These are phyloP conservation scores for Corchorus capsularis DNA, from an alignment of 345 rosid species.

Conservation along the genomic window DNA sequence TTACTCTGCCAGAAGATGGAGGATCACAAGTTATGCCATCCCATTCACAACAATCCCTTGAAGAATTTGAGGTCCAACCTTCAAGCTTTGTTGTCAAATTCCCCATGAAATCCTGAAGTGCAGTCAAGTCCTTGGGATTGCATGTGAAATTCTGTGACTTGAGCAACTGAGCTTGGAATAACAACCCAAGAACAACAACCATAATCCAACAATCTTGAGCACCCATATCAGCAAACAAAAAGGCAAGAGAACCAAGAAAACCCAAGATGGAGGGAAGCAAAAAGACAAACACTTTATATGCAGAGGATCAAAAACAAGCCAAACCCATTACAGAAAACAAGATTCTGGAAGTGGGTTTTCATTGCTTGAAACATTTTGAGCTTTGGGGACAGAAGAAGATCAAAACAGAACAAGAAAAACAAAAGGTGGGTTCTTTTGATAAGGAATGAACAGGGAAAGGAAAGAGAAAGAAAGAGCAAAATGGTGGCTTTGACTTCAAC, in stretches of 20 bases:
- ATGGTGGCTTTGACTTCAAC: constrained; percentile 49
- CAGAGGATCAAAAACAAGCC: constrained; percentile 17
- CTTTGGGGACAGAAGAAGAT: neutral
- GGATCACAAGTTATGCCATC: constrained; percentile 56
- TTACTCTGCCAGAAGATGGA: constrained; percentile 45
- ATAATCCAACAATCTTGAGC: constrained; percentile 36
- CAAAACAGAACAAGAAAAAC: neutral
- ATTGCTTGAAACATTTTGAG: constrained; percentile 21
- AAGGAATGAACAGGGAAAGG: neutral
- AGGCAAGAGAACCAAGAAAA: neutral
- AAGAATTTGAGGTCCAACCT: constrained; percentile 42
- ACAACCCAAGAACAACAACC: constrained; percentile 36
- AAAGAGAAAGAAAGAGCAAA: neutral
- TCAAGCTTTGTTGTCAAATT: constrained; percentile 41
- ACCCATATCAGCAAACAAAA: constrained; percentile 43
- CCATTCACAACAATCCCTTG: constrained; percentile 64
- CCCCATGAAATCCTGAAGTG: constrained; percentile 44
- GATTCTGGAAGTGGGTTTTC: constrained; percentile 21
- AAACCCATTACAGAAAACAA: constrained; percentile 17
- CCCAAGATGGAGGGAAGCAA: neutral
- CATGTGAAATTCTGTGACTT: constrained; percentile 50
- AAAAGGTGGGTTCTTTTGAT: neutral
- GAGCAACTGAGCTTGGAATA: constrained; percentile 31
- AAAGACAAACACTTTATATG: neutral
- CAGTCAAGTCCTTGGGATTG: constrained; percentile 48